Evolutionary conservation across 2,329 filamentous ascomycete genomes (phyloP), one percentile per base, ranked within the genome.

Genomic region (Fusarium incarnatum): DNA sequence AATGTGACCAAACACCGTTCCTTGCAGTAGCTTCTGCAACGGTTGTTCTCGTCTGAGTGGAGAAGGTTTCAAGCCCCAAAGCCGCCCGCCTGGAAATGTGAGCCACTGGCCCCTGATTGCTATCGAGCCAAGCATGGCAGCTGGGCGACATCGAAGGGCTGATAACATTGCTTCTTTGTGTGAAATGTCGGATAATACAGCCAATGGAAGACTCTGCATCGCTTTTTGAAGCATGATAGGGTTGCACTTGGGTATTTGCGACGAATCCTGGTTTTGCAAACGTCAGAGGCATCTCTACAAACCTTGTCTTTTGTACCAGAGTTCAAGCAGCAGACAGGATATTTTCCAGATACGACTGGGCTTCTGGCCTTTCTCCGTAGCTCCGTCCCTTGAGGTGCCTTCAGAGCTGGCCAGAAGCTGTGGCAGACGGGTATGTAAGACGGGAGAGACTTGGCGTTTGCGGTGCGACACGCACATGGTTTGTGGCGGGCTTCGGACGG

Each of bases 11-110:
- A 48, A 63, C 30, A 34, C 48, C 37, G 56, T 67, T 63, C 71
- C 68, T 72, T 68, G 64, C 69, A 75, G 61, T 67, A 73, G 58
- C 64, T 50, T 62, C 56, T 72, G 34, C 68, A 75, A 45, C 68
- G 70, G 59, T 44, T 60, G 62, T 57, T 28, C 41, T 58, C 40
- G 60, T 47, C 55, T 32, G 25, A 30, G 60, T 68, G 63, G 54
- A 45, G 64, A 67, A 58, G 50, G 57, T 70, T 63, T 71, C 60
- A 72, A 52, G 50, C 56, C 56, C 55, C 46, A 60, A 68, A 68
- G 55, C 55, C 55, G 62, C 52, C 61, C 56, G 30, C 54, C 41
- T 45, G 48, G 55, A 65, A 59, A 54, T 50, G 44, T 30, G 48
- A 68, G 53, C 40, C 34, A 45, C 27, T 30, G 49, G 30, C 67